Percentiles rank a stretch among this genome's conserved stretches.
phyloP scores from a whole-genome alignment of 345 rosid species.

The Brassica juncea region DNA sequence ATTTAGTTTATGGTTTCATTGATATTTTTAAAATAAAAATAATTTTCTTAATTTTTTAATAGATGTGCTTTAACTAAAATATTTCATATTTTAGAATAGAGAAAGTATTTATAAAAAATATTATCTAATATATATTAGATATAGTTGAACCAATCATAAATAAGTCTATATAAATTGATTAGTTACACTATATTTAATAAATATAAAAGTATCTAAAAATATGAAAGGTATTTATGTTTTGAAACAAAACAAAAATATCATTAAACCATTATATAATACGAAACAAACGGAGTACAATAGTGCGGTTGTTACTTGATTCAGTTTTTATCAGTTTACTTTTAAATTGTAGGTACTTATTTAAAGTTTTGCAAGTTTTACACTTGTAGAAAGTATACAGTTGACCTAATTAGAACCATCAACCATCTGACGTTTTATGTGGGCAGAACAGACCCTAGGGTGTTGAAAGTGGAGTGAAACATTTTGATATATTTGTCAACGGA shows the following conservation, averaged over 20 bases:
- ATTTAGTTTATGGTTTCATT: no score
- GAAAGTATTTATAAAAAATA: background rate
- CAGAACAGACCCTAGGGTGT: background rate
- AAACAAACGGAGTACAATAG: background rate
- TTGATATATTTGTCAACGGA: conserved; percentile 18
- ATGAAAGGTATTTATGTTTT: background rate
- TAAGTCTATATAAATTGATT: background rate
- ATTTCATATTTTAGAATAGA: no score
- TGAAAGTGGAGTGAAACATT: background rate
- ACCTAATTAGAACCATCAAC: background rate
- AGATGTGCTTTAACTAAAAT: background rate
- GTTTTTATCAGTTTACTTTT: background rate
- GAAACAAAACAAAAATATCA: background rate
- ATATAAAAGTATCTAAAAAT: no score
- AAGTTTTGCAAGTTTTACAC: background rate
- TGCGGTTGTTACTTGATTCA: background rate
- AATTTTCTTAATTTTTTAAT: no score
- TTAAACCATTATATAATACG: no score
- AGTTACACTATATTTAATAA: background rate
- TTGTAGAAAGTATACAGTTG: background rate
- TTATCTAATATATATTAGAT: background rate
- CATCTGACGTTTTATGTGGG: conserved; percentile 13
- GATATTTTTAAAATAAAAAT: no score
- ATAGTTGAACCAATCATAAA: no score
- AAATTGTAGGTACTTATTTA: background rate